Evolutionary conservation across 139 green algal genomes (phyloP).

Genomic region (Micromonas pusilla): DNA sequence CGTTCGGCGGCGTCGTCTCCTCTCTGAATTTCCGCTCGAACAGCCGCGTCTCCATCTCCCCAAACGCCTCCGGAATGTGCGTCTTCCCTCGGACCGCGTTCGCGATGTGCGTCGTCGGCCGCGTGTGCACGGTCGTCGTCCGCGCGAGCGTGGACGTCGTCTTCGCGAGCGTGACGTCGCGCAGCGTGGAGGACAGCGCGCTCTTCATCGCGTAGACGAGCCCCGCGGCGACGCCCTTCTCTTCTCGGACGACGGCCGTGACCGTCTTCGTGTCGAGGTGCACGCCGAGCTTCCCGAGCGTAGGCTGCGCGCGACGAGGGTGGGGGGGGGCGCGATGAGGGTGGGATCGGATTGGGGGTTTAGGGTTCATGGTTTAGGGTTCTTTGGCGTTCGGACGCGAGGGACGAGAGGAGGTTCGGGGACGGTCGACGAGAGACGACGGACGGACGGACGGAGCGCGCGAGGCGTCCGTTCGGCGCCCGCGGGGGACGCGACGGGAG

Average conservation of each 20-base stretch:
- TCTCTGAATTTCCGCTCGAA: too few relatives aligned
- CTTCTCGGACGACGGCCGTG: conserved; percentile 53
- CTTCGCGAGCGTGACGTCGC: conserved; percentile 34
- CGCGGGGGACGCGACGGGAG: not conserved
- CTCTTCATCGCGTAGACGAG: conserved; percentile 58
- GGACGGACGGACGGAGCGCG: too few relatives aligned
- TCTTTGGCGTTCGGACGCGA: too few relatives aligned
- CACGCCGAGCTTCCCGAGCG: conserved; percentile 52
- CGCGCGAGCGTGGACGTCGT: conserved; percentile 42
- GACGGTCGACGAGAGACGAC: too few relatives aligned
- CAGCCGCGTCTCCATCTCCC: too few relatives aligned
- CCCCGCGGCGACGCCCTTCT: conserved; percentile 49
- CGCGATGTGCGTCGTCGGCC: conserved; percentile 15
- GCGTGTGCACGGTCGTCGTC: conserved; percentile 35
- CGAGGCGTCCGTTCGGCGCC: too few relatives aligned
- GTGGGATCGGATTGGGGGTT: too few relatives aligned
- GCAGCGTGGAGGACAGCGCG: conserved; percentile 36
- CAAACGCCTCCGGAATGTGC: too few relatives aligned
- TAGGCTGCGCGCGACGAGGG: conserved; percentile 33
- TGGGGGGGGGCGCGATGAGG: not conserved
- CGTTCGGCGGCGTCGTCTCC: conserved; percentile 46
- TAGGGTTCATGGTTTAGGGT: too few relatives aligned
- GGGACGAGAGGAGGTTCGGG: too few relatives aligned
- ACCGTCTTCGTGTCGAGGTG: conserved; percentile 46
- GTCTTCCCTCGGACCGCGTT: too few relatives aligned